Evolutionary conservation across 2,329 filamentous ascomycete genomes (phyloP).

Genomic region (Xylariales sp.): DNA sequence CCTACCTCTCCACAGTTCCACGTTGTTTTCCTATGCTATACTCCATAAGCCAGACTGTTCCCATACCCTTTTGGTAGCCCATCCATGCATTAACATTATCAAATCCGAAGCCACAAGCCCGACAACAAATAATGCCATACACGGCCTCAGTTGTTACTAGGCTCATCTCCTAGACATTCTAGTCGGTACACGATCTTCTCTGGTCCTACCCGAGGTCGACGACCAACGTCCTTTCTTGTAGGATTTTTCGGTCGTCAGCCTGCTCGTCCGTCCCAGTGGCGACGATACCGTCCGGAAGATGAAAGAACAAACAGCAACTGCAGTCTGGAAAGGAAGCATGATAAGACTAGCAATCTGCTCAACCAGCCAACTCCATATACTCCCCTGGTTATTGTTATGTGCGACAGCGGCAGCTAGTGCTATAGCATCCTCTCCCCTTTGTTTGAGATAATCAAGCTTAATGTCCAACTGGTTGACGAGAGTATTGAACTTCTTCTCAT

Average conservation of each 20-base stretch:
- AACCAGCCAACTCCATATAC: slow-evolving; percentile 32
- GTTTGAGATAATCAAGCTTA: slow-evolving; percentile 67
- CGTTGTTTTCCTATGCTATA: too few species aligned
- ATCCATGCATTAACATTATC: too few species aligned
- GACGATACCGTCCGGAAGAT: slow-evolving; percentile 36
- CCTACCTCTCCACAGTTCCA: too few species aligned
- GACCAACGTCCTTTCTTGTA: slow-evolving; percentile 17
- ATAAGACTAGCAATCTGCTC: slow-evolving; percentile 30
- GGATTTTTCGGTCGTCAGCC: slow-evolving; percentile 23
- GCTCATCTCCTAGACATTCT: slow-evolving; percentile 21
- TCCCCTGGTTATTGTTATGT: slow-evolving; percentile 34
- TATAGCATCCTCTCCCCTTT: slow-evolving; percentile 69
- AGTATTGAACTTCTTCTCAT: slow-evolving; percentile 81
- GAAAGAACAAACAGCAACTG: slow-evolving; percentile 35
- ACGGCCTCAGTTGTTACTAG: too few species aligned
- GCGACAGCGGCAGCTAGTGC: slow-evolving; percentile 75
- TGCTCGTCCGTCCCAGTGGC: slow-evolving; percentile 27
- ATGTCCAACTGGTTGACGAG: slow-evolving; percentile 72
- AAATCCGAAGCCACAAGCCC: too few species aligned
- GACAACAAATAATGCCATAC: too few species aligned
- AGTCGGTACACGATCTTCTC: slow-evolving; percentile 21
- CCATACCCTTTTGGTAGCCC: too few species aligned
- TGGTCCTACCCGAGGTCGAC: slow-evolving; percentile 13
- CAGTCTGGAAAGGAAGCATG: slow-evolving; percentile 38
- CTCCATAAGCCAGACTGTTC: too few species aligned